Conservation (phyloP, 2,329 filamentous ascomycete genomes). For the Trichoderma oligosporum region DNA sequence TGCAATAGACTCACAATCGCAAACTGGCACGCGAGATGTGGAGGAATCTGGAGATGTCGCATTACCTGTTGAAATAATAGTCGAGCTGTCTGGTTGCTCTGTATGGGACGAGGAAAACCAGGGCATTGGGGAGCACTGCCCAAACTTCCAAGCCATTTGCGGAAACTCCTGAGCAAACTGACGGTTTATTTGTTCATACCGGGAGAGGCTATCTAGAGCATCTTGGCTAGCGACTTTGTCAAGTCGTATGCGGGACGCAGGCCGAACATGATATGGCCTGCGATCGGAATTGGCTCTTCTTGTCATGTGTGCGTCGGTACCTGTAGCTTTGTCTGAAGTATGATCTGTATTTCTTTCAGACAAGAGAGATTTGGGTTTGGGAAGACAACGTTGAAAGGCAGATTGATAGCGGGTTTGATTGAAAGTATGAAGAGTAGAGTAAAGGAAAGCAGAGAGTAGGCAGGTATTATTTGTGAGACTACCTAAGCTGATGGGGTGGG, state of each 20-base stretch:
- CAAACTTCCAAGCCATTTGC: not conserved
- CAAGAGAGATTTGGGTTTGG: not conserved
- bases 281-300: not conserved
- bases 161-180: constrained; percentile 3
- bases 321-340: too few species aligned
- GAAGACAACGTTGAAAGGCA: not conserved
- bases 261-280: not conserved
- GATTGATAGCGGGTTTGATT: not conserved
- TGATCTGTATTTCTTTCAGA: too few species aligned
- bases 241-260: not conserved
- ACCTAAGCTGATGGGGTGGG: too few species aligned
- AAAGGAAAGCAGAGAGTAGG: not conserved
- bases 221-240: not conserved
- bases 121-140: not conserved
- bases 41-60: not conserved
- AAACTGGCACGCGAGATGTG: not conserved
- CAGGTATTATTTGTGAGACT: too few species aligned
- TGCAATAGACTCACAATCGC: not conserved
- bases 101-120: not conserved
- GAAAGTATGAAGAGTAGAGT: not conserved
- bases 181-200: constrained; percentile 3
- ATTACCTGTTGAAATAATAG: not conserved
- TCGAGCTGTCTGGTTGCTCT: not conserved
- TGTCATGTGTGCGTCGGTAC: not conserved
- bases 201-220: not conserved